Evolutionary conservation across 805 yeast species (phyloP).

Genomic region (Candida coleopterorum): DNA sequence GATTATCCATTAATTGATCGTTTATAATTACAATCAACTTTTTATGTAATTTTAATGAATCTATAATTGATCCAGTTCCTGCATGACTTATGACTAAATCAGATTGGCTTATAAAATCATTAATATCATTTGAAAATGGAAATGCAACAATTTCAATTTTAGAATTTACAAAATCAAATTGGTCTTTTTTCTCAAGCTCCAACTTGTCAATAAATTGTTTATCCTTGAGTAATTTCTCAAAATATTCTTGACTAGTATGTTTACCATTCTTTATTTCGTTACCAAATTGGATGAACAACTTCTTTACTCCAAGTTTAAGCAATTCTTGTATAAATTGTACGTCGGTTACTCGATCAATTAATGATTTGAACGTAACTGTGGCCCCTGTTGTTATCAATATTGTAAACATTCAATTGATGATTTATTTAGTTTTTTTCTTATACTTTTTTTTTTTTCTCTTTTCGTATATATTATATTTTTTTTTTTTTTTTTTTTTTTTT

Average conservation of each 20-base stretch:
- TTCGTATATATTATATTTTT: no score
- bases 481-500: no score
- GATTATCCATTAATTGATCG: slow-evolving; percentile 75
- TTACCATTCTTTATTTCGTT: slow-evolving; percentile 21
- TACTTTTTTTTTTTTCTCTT: slow-evolving; percentile 1
- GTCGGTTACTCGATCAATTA: slow-evolving; percentile 44
- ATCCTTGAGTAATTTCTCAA: slow-evolving; percentile 15
- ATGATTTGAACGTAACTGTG: slow-evolving; percentile 69
- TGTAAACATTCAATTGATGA: slow-evolving; percentile 5
- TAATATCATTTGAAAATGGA: slow-evolving; percentile 24
- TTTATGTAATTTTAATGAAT: slow-evolving; percentile 54
- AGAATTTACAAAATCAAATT: neutral
- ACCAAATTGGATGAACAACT: slow-evolving; percentile 27
- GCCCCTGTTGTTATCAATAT: slow-evolving; percentile 83
- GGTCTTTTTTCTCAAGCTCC: neutral
- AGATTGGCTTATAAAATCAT: slow-evolving; percentile 36
- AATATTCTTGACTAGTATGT: slow-evolving; percentile 20
- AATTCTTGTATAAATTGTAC: slow-evolving; percentile 31
- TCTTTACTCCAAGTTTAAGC: slow-evolving; percentile 28
- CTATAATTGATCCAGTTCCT: slow-evolving; percentile 87
- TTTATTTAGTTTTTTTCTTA: neutral
- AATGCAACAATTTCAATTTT: slow-evolving; percentile 19
- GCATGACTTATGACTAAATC: slow-evolving; percentile 83
- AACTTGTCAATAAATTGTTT: slow-evolving; percentile 7
- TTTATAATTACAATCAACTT: slow-evolving; percentile 70